These are phyloP conservation scores for slime mould (Dictyostelium discoideum) DNA, from an alignment of 78 protist genomes.

Conservation along the genomic window dicty_2.7 NC_007088.5:6229001-6229500, in stretches of 20 bases:
- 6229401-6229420: constrained; percentile 54
- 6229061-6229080: constrained; percentile 94
- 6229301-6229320: constrained; percentile 63
- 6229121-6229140: constrained; percentile 88
- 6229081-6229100: constrained; percentile 92
- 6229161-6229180: constrained; percentile 54
- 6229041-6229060: constrained; percentile 97
- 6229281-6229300: constrained; percentile 74
- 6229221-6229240: constrained; percentile 58
- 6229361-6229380: not conserved
- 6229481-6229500: constrained; percentile 68
- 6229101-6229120: constrained; percentile 92
- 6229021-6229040: constrained; percentile 98
- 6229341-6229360: constrained; percentile 40
- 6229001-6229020: constrained; percentile 92
- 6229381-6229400: constrained; percentile 34
- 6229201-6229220: constrained; percentile 90
- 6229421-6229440: constrained; percentile 47
- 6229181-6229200: constrained; percentile 72
- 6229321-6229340: constrained; percentile 84
- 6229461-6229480: constrained; percentile 44
- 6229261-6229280: constrained; percentile 74
- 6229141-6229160: constrained; percentile 83
- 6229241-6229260: constrained; percentile 58
- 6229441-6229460: constrained; percentile 57